These are phyloP conservation scores for Gossypium gossypioides DNA, from an alignment of 441 rosid species.

Conservation along the genomic window DNA sequence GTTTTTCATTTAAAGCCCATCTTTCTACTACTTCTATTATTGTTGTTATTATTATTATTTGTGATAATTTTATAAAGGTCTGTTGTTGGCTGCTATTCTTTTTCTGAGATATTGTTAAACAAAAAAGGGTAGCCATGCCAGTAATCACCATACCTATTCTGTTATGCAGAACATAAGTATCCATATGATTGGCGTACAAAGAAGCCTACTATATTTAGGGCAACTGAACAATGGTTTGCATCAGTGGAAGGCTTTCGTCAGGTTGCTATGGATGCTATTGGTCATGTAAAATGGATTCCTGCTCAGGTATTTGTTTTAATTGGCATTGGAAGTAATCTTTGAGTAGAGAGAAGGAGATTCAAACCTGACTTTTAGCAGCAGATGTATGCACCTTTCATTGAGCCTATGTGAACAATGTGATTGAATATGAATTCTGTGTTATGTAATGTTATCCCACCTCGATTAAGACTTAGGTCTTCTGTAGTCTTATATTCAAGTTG, in stretches of 20 bases:
- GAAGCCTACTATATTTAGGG: constrained; percentile 92
- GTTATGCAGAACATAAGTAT: constrained; percentile 70
- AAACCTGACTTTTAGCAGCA: neutral
- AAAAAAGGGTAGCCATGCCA: constrained; percentile 12
- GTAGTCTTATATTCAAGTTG: neutral
- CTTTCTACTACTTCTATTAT: neutral
- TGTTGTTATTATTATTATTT: neutral
- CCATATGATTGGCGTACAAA: constrained; percentile 98
- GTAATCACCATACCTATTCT: constrained; percentile 14
- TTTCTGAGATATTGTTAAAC: constrained; percentile 4
- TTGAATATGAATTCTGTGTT: neutral
- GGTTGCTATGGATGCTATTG: constrained; percentile 79
- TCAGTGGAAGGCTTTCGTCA: constrained; percentile 85
- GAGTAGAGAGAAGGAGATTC: neutral
- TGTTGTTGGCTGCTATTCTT: neutral
- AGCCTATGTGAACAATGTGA: neutral
- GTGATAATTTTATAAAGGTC: neutral
- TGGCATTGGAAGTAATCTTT: neutral
- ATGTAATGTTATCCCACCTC: neutral
- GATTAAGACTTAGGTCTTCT: neutral
- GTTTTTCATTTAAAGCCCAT: constrained; percentile 12
- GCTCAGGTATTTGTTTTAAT: constrained; percentile 56
- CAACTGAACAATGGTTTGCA: constrained; percentile 99
- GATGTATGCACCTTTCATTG: neutral
- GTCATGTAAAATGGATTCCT: constrained; percentile 78